phyloP scores from a whole-genome alignment of 371 early-diverging fungal species.

The Umbelopsis sp. region DNA sequence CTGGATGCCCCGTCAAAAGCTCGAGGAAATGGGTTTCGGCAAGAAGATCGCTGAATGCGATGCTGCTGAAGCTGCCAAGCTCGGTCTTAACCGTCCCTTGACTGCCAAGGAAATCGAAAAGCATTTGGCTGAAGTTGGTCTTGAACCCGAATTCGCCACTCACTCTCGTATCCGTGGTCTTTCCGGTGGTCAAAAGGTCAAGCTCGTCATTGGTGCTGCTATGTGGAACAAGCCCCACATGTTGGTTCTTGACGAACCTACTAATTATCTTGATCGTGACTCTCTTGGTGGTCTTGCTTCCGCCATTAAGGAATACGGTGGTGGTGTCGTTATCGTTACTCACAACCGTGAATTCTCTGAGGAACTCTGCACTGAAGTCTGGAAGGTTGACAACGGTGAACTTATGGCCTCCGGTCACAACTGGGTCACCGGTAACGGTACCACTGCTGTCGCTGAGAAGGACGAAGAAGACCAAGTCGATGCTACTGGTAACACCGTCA shows the following conservation, averaged over 20 bases:
- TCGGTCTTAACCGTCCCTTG: slow-evolving; percentile 65
- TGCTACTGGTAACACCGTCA: slow-evolving; percentile 52
- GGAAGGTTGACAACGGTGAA: slow-evolving; percentile 73
- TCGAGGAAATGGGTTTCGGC: slow-evolving; percentile 69
- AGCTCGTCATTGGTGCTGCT: slow-evolving; percentile 84
- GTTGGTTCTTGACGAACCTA: slow-evolving; percentile 89
- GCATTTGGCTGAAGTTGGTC: slow-evolving; percentile 71
- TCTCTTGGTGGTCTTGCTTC: slow-evolving; percentile 73
- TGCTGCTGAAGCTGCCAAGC: slow-evolving; percentile 67
- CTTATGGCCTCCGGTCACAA: slow-evolving; percentile 55
- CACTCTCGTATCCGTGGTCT: slow-evolving; percentile 86
- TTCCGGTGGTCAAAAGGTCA: slow-evolving; percentile 92
- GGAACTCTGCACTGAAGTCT: slow-evolving; percentile 71
- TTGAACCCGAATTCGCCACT: slow-evolving; percentile 74
- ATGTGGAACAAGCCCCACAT: slow-evolving; percentile 88
- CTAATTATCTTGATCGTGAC: slow-evolving; percentile 82
- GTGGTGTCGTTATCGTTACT: slow-evolving; percentile 77
- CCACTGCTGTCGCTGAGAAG: slow-evolving; percentile 40
- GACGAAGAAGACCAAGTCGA: slow-evolving; percentile 47
- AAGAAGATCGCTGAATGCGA: slow-evolving; percentile 70
- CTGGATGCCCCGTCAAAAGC: slow-evolving; percentile 75
- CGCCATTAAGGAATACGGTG: slow-evolving; percentile 70
- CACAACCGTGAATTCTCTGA: slow-evolving; percentile 77
- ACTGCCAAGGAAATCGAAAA: slow-evolving; percentile 70
- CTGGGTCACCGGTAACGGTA: slow-evolving; percentile 53